Evolutionary conservation across 1,284 basidiomycete genomes (phyloP), one percentile per base, ranked within the genome.

Genomic region (Marasmius oreades): DNA sequence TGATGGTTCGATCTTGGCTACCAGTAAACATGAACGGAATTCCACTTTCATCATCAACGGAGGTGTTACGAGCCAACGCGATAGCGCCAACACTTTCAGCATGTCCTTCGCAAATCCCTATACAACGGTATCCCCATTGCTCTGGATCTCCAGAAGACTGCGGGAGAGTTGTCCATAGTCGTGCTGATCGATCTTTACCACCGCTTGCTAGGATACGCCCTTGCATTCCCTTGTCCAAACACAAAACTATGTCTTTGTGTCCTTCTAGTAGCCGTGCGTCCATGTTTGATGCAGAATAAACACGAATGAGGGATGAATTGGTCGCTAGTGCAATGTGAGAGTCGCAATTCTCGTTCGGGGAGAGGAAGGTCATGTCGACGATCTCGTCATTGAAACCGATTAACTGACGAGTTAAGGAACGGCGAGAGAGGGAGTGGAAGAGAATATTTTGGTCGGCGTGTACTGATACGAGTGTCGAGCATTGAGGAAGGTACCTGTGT

Each of bases 381-480:
- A 99, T 95, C 71, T 99, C 95, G 71, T 99, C 97, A 71, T 99
- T 98, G 80, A 91, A 99, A 0, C 97, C 97, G 60, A 99, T 87
- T 59, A 99, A 74, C 65, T 98, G 95, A n/a, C 88, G 86, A n/a
- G 81, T 75, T 28, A 91, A 71, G 10, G 78, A 73, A 46, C 81
- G 79, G 0, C 83, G 80, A 6, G 77, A 70, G 7, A 95, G 73
- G 1, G 89, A 92, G 70, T 93, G 86, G 71, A 94, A 93, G 48
- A 95, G 82, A 62, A 99, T 92, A 65, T 98, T 98, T 75, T 98
- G 96, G 70, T 99, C 96, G 26, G 93, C 94, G 68, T 98, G 95
- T 7, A 96, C 78, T n/a, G 93, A 92, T 20, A 95, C 78, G n/a
- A 97, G 72, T 1, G 82, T 81, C 3, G 85, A 83, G 11, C 74